Conservation (phyloP, 2,329 filamentous ascomycete species). For the Colletotrichum agaves region DNA sequence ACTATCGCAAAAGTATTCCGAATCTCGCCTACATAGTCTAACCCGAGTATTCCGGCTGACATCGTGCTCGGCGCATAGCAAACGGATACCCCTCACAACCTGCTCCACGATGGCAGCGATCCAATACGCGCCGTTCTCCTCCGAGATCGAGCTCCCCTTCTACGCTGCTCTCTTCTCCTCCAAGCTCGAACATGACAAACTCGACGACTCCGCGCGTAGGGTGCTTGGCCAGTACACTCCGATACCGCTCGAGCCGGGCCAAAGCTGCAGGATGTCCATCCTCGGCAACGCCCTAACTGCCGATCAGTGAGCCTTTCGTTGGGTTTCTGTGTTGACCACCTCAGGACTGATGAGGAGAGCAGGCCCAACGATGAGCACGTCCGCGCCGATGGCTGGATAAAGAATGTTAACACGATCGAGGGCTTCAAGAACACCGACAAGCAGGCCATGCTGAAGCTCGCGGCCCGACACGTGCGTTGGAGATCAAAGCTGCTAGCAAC, state of each 20-base stretch:
- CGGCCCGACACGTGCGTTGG: conserved; percentile 77
- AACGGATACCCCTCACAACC: background rate
- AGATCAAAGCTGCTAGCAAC: background rate
- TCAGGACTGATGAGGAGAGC: conserved; percentile 44
- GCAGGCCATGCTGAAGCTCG: conserved; percentile 77
- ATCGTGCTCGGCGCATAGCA: background rate
- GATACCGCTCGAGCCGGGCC: conserved; percentile 76
- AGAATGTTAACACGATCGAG: conserved; percentile 95
- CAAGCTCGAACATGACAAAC: conserved; percentile 97
- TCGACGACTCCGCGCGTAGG: conserved; percentile 90
- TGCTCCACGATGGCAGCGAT: conserved; percentile 61
- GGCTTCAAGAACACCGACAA: conserved; percentile 91
- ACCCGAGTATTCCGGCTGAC: background rate
- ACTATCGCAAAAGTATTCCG: background rate
- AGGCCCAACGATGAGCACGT: conserved; percentile 78
- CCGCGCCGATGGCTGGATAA: conserved; percentile 92
- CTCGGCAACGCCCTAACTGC: conserved; percentile 86
- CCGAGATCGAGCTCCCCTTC: conserved; percentile 95
- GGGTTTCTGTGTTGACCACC: conserved; percentile 38
- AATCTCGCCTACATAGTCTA: background rate
- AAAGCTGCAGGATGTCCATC: conserved; percentile 90
- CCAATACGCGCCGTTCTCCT: conserved; percentile 88
- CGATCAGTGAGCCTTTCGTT: conserved; percentile 72
- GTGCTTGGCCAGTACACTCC: conserved; percentile 92
- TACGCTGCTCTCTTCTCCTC: conserved; percentile 91